Percentiles rank a stretch among this genome's conserved stretches.
Conservation (phyloP, 176 grass and related monocot genomes). For the Musa itinerans region DNA sequence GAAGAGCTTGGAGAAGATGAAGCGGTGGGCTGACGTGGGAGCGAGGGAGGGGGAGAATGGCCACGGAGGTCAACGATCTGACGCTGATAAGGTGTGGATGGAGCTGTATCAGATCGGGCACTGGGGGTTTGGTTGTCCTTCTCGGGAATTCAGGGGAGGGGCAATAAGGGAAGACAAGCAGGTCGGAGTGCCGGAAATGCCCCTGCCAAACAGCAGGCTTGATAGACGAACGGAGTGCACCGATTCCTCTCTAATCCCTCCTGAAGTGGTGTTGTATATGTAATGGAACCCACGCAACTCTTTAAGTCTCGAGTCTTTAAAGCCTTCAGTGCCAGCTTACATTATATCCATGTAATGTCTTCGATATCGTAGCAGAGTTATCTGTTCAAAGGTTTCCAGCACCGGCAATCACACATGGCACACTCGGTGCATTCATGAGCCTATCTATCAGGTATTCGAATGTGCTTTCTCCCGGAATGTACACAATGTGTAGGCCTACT, state of each 20-base stretch:
- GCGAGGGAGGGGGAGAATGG: neutral
- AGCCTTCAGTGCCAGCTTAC: too few relatives aligned
- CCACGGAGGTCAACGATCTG: neutral
- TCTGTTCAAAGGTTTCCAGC: too few relatives aligned
- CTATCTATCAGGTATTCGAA: too few relatives aligned
- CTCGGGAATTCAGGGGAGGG: slow-evolving; percentile 17
- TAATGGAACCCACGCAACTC: too few relatives aligned
- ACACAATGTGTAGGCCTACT: slow-evolving; percentile 8
- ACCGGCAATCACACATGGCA: neutral
- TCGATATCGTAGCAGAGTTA: too few relatives aligned
- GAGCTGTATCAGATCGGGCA: slow-evolving; percentile 59
- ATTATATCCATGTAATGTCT: too few relatives aligned
- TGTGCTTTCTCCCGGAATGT: too few relatives aligned
- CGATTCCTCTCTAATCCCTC: neutral
- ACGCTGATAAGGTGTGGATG: slow-evolving; percentile 30
- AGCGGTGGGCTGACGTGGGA: neutral
- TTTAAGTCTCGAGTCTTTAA: too few relatives aligned
- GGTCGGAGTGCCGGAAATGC: neutral
- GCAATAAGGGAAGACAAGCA: too few relatives aligned
- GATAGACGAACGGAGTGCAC: too few relatives aligned
- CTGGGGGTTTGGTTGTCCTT: slow-evolving; percentile 84
- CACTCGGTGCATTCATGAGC: neutral
- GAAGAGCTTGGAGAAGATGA: slow-evolving; percentile 19
- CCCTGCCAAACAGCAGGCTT: neutral
- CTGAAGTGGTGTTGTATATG: too few relatives aligned